Percentiles rank a stretch among this genome's conserved stretches.
Conservation (phyloP, 163 green algal genomes). For the Scenedesmus sp. region DNA sequence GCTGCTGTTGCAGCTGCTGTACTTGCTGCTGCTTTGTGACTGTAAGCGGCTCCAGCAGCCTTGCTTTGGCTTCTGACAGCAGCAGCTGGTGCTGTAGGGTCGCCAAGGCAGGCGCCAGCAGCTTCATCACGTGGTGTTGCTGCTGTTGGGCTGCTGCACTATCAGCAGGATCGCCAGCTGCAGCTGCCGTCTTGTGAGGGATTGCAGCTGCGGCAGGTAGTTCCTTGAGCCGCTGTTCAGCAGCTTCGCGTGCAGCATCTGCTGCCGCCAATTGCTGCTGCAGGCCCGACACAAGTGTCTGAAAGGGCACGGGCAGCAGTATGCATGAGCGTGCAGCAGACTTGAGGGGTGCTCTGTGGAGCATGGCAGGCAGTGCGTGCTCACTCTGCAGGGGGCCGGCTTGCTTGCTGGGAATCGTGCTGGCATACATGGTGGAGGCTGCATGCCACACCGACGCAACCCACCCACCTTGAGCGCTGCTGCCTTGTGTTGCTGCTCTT, state of each 20-base stretch:
- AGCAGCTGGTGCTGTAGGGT: constrained; percentile 7
- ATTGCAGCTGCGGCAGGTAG: not conserved
- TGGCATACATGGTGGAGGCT: not conserved
- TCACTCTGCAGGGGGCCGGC: not conserved
- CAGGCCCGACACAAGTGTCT: not conserved
- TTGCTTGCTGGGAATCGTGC: too few species aligned
- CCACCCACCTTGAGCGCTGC: not conserved
- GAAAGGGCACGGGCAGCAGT: too few species aligned
- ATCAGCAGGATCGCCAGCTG: not conserved
- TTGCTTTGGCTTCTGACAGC: constrained; percentile 6
- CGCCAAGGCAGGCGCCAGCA: not conserved
- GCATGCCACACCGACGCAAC: not conserved
- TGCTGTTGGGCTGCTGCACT: not conserved
- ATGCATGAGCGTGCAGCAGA: not conserved
- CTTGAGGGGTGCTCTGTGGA: not conserved
- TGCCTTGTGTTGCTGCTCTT: not conserved
- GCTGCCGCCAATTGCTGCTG: not conserved
- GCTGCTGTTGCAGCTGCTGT: constrained; percentile 3
- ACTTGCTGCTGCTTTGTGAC: not conserved
- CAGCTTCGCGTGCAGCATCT: not conserved
- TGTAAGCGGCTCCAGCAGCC: not conserved
- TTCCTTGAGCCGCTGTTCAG: not conserved
- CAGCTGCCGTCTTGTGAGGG: not conserved
- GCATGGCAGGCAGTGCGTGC: not conserved
- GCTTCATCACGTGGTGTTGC: not conserved